Conservation (phyloP, 371 early-diverging fungal species). For the Rhizopus sp. region DNA sequence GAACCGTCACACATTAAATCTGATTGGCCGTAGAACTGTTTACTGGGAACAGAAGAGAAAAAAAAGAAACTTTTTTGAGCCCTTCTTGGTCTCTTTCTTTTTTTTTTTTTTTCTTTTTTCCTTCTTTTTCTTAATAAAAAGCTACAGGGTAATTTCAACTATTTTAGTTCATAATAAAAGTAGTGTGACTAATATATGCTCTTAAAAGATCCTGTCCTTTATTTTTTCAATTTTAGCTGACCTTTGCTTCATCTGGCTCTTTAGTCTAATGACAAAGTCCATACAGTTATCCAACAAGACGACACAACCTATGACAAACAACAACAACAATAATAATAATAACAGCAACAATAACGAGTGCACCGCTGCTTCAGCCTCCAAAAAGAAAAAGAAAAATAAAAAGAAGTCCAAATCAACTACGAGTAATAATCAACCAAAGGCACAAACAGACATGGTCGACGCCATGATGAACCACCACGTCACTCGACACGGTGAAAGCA, state of each 20-base stretch:
- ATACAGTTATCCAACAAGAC: conserved; percentile 17
- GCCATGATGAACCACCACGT: conserved; percentile 35
- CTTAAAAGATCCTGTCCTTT: conserved; percentile 20
- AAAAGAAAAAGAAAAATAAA: conserved; percentile 27
- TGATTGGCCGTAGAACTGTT: too few relatives aligned
- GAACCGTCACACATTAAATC: too few relatives aligned
- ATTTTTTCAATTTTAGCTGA: conserved; percentile 17
- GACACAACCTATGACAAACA: neutral
- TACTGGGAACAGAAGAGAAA: too few relatives aligned
- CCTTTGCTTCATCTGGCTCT: conserved; percentile 27
- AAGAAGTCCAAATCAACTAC: conserved; percentile 15
- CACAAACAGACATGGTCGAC: conserved; percentile 28
- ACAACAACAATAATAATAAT: conserved; percentile 8
- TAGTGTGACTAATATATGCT: neutral
- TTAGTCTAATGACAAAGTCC: conserved; percentile 29
- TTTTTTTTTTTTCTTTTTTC: too few relatives aligned
- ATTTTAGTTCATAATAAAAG: neutral
- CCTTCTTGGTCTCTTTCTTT: too few relatives aligned
- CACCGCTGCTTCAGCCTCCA: conserved; percentile 15
- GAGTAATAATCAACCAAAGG: conserved; percentile 9
- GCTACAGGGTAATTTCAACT: neutral
- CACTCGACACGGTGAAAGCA: conserved; percentile 22
- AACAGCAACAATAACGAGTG: conserved; percentile 8
- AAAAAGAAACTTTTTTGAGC: too few relatives aligned
- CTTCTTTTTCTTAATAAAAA: neutral